Evolutionary conservation across 768 basidiomycete genomes (phyloP).

Genomic region (Hericium erinaceus): DNA sequence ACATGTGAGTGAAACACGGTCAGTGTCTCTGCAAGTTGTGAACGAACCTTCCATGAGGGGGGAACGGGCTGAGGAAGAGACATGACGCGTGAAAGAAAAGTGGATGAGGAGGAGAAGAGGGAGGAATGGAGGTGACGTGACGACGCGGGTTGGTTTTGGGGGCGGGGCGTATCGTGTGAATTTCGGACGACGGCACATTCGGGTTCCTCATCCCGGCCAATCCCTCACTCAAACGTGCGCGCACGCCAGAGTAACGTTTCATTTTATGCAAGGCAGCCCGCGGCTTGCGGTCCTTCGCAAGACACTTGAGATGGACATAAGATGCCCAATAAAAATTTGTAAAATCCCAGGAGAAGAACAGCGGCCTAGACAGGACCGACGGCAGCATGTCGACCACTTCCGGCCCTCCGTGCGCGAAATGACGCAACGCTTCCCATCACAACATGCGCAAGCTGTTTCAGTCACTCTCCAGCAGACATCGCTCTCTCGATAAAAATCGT

Average conservation of each 20-base stretch:
- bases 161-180: not conserved
- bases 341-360: no score
- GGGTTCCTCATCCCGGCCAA: no score
- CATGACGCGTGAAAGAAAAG: slow-evolving; percentile 32
- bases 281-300: no score
- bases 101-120: not conserved
- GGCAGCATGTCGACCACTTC: no score
- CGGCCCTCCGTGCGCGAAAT: no score
- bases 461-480: not conserved
- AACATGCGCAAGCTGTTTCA: not conserved
- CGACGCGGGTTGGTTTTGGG: not conserved
- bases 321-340: no score
- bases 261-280: no score
- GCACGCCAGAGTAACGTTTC: no score
- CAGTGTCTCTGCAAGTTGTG: not conserved
- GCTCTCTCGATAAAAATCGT: not conserved
- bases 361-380: no score
- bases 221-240: no score
- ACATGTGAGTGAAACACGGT: not conserved
- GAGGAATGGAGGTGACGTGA: not conserved
- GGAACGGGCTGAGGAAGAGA: slow-evolving; percentile 93
- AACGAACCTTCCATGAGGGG: slow-evolving; percentile 89
- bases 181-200: not conserved
- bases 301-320: no score
- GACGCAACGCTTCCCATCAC: not conserved